Percentiles rank a stretch among this genome's conserved stretches.
phyloP scores from a whole-genome alignment of 768 basidiomycete genomes.

The Mycena amicta region DNA sequence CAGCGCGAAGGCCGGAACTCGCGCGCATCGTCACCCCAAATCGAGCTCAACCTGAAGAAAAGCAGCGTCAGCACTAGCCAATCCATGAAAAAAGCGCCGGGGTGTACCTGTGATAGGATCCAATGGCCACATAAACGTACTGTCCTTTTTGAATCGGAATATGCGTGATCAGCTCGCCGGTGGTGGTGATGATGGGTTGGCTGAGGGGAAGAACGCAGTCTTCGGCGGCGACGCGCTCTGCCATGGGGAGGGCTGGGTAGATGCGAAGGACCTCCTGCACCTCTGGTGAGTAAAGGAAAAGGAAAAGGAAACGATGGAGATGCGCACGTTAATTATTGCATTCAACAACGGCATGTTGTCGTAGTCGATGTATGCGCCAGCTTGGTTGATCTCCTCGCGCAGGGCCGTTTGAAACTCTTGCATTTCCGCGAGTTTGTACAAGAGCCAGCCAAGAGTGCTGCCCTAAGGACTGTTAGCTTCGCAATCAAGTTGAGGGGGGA shows the following conservation, averaged over 20 bases:
- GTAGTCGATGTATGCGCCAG: slow-evolving; percentile 1
- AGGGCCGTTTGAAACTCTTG: slow-evolving; percentile 10
- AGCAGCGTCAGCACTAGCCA: background rate
- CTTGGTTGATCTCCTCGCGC: slow-evolving; percentile 8
- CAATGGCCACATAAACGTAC: slow-evolving; percentile 8
- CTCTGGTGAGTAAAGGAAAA: background rate
- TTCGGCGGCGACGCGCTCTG: slow-evolving; percentile 11
- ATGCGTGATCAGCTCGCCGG: slow-evolving; percentile 10
- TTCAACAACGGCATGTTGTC: slow-evolving; percentile 14
- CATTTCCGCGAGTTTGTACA: slow-evolving; percentile 10
- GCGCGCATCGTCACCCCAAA: slow-evolving; percentile 24
- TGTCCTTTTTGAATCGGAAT: slow-evolving; percentile 15
- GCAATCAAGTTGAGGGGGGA: background rate
- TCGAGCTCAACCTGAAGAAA: slow-evolving; percentile 3
- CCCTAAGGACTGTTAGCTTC: background rate
- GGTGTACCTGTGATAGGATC: slow-evolving; percentile 17
- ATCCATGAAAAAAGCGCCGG: background rate
- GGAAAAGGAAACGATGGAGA: background rate
- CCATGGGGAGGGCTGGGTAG: slow-evolving; percentile 13
- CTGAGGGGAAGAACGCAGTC: slow-evolving; percentile 18
- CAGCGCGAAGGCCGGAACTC: slow-evolving; percentile 19
- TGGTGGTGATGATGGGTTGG: slow-evolving; percentile 10
- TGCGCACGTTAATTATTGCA: slow-evolving; percentile 13
- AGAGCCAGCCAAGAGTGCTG: background rate
- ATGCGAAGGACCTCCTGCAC: slow-evolving; percentile 15